Percentiles rank a stretch among this genome's conserved stretches.
These are phyloP conservation scores for Solanum aculeatissimum DNA, from an alignment of 305 asterid species.

Conservation along the genomic window DNA sequence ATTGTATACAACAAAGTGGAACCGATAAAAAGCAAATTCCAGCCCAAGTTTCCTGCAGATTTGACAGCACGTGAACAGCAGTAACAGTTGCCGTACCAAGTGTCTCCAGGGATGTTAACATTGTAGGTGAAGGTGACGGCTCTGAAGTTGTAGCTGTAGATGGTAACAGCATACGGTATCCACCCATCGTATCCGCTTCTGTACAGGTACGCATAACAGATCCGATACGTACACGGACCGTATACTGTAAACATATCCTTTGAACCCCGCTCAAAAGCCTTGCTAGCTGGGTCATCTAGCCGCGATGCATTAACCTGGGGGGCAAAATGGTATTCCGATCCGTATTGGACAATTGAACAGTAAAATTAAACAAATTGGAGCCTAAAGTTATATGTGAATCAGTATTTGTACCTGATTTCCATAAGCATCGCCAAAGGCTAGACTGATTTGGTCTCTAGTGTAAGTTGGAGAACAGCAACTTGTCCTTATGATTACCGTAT, in stretches of 20 bases:
- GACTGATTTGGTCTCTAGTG: slow-evolving; percentile 77
- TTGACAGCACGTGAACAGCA: slow-evolving; percentile 22
- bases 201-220: slow-evolving; percentile 79
- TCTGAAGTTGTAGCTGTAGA: slow-evolving; percentile 34
- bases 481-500: slow-evolving; percentile 57
- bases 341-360: background rate
- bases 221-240: slow-evolving; percentile 88
- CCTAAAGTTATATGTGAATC: too few species aligned
- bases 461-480: slow-evolving; percentile 64
- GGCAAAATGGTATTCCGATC: background rate
- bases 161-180: slow-evolving; percentile 67
- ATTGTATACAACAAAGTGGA: background rate
- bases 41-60: background rate
- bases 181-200: slow-evolving; percentile 89
- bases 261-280: slow-evolving; percentile 75
- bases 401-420: slow-evolving; percentile 62
- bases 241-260: slow-evolving; percentile 50
- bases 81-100: slow-evolving; percentile 68
- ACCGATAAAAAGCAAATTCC: background rate
- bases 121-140: slow-evolving; percentile 59
- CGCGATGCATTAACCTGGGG: slow-evolving; percentile 74
- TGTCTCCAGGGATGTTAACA: slow-evolving; percentile 41
- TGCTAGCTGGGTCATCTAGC: slow-evolving; percentile 52
- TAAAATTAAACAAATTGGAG: background rate
- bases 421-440: slow-evolving; percentile 88